Conservation (phyloP, 2,329 filamentous ascomycete species). For the Phaeosphaeria sp. region DNA sequence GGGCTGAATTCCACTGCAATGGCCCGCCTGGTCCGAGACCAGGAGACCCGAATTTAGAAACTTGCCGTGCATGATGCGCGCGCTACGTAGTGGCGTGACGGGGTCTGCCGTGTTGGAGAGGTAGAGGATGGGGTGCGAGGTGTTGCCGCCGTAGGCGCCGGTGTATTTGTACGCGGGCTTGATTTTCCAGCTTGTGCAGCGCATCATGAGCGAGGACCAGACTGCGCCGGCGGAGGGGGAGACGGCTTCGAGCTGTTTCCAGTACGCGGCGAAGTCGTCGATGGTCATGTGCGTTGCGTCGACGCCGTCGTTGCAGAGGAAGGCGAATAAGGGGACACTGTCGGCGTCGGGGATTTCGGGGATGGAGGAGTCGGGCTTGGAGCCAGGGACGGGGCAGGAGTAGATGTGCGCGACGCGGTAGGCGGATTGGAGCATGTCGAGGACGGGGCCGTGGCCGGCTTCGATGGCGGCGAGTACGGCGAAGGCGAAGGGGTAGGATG, state of each 20-base stretch:
- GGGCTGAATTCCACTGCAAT: slow-evolving; percentile 52
- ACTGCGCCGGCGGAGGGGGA: slow-evolving; percentile 47
- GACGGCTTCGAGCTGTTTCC: slow-evolving; percentile 37
- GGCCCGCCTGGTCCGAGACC: slow-evolving; percentile 51
- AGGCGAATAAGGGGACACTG: slow-evolving; percentile 30
- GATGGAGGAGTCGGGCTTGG: slow-evolving; percentile 4
- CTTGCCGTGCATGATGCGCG: slow-evolving; percentile 45
- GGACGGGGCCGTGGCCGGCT: slow-evolving; percentile 23
- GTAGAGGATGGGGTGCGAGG: slow-evolving; percentile 63
- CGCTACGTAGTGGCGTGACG: slow-evolving; percentile 62
- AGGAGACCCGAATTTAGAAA: slow-evolving; percentile 56
- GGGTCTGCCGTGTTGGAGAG: slow-evolving; percentile 65
- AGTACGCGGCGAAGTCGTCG: slow-evolving; percentile 42
- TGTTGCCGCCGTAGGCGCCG: slow-evolving; percentile 44
- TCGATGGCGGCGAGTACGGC: slow-evolving; percentile 45
- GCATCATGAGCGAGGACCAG: slow-evolving; percentile 47
- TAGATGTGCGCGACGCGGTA: slow-evolving; percentile 31
- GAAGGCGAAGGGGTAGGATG: slow-evolving; percentile 43
- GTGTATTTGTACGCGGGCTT: slow-evolving; percentile 43
- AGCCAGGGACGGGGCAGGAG: slow-evolving; percentile 34
- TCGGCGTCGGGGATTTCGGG: neutral
- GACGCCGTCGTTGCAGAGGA: slow-evolving; percentile 51
- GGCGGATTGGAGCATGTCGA: slow-evolving; percentile 28
- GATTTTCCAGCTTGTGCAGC: slow-evolving; percentile 49
- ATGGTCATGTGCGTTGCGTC: slow-evolving; percentile 34